These are phyloP conservation scores for Tolypocladium cylindrosporum DNA, from an alignment of 2,329 filamentous ascomycete genomes.

Conservation along the genomic window DNA sequence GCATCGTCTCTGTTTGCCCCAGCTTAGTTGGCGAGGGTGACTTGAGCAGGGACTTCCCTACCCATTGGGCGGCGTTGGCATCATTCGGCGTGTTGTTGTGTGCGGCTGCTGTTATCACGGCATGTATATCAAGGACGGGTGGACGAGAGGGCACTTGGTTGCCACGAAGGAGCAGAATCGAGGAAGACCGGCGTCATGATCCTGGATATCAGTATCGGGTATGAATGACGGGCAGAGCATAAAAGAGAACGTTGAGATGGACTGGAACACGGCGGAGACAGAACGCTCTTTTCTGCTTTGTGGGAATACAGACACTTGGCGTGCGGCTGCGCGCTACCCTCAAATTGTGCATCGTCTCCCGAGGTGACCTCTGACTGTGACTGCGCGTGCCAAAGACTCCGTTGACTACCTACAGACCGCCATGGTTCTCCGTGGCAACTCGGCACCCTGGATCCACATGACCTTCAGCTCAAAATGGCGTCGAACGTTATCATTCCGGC, in stretches of 20 bases:
- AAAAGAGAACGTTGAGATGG: not conserved
- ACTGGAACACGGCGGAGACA: not conserved
- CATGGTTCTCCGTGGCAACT: not conserved
- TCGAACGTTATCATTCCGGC: constrained; percentile 5
- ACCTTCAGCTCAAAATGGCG: not conserved
- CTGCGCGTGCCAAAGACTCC: not conserved
- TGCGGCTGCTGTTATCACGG: not conserved
- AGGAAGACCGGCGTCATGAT: not conserved
- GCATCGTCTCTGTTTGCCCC: not conserved
- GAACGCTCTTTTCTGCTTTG: not conserved
- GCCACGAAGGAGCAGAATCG: not conserved
- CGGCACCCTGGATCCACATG: not conserved
- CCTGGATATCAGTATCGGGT: not conserved
- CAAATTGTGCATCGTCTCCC: not conserved
- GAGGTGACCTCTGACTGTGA: not conserved
- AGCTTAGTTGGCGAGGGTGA: not conserved
- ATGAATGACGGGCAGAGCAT: not conserved
- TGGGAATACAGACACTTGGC: not conserved
- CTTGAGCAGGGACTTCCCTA: not conserved
- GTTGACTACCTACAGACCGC: not conserved
- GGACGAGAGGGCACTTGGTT: not conserved
- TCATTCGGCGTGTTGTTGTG: not conserved
- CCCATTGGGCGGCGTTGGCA: not conserved
- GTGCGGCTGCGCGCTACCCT: not conserved
- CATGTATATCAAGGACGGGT: not conserved